Evolutionary conservation across 2,329 filamentous ascomycete species (phyloP), one percentile per base, ranked within the genome.

Genomic region (Hypomyces rosellus): DNA sequence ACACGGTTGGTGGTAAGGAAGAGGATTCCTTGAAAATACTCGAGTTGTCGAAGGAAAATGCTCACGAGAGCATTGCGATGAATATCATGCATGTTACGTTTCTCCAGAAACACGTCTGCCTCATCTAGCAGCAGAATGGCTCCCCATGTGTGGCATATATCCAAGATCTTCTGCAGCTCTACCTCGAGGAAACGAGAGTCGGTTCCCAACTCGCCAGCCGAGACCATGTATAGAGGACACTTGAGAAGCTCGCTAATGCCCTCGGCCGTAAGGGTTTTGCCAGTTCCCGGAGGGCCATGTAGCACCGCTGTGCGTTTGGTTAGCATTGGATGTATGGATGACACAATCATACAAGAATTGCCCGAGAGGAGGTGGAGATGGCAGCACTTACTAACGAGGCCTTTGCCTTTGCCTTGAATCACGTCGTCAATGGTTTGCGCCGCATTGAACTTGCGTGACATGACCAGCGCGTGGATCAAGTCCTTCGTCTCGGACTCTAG

Each of bases 1-100:
- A 95, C 88, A 1, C 89, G 82, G 64, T 95, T 95, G 2, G 90
- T 95, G 0, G 90, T 96, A 22, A 96, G 69, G 72, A 96, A 95
- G 4, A 95, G 67, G 48, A 95, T 95, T 3, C 90, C 90, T 63
- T 95, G 88, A 70, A 95, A 95, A 66, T 95, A 96, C 67, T 96
- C 91, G 0, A 96, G 75, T 50, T 92, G 76, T 0, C 89, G 83
- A 2, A 96, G 73, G 74, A 96, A 96, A 60, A 95, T 89, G 64
- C 84, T 88, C 47, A 95, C 90, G 1, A 93, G 80, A 0, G 86
- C 86, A 59, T 95, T 95, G 52, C 89, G 84, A 63, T 90, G 85
- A 47, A 95, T 85, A 59, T 95, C 88, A 55, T 89, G 84, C 61
- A 89, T 84, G 44, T 88, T 86, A 2, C 89, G 82, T 66, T 88